Evolutionary conservation across 768 basidiomycete species (phyloP), one percentile per base, ranked within the genome.

Genomic region (Neoboletus magnificus): DNA sequence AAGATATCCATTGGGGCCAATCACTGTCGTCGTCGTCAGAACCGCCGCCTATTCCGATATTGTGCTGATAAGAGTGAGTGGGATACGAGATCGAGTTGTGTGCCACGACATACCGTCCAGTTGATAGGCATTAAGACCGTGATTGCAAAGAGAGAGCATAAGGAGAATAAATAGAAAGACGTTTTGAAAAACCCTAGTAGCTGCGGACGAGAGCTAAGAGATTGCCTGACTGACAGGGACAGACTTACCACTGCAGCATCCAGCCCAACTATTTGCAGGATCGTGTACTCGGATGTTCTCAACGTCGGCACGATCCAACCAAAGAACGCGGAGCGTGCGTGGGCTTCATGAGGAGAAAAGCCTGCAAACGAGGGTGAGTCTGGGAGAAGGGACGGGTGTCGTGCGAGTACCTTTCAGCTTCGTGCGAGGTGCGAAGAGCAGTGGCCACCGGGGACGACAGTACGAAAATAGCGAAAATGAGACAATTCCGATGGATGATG

Each of bases 251-350:
- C 97, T 2, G 93, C 95, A 40, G 96, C 96, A 71, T 99, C 96
- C 40, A 99, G 75, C 0, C 96, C 96, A 13, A 99, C 96, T 48
- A 97, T 96, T 71, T 98, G 94, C 3, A 99, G 78, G 4, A 99
- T 85, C 0, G 93, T 89, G 57, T 91, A 94, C 68, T 99, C 96
- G 43, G 91, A 94, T 0, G 88, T 93, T 55, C 81, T 77, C 41
- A 98, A 80, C 0, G 96, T 98, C 1, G 96, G 96, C 62, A 96
- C 73, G 50, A 99, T 90, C 96, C 97, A 99, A 25, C 93, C 93
- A 73, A 97, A 93, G 75, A 97, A 91, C 0, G 88, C 85, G 56
- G 83, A 79, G 62, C 91, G 88, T 3, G 85, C 85, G 66, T 95
- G 93, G 0, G 90, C 93, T 70, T 95, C 93, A 61, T 93, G 91